These are phyloP conservation scores for Aspergillus hortae DNA, from an alignment of 2,329 filamentous ascomycete genomes.

Conservation along the genomic window DNA sequence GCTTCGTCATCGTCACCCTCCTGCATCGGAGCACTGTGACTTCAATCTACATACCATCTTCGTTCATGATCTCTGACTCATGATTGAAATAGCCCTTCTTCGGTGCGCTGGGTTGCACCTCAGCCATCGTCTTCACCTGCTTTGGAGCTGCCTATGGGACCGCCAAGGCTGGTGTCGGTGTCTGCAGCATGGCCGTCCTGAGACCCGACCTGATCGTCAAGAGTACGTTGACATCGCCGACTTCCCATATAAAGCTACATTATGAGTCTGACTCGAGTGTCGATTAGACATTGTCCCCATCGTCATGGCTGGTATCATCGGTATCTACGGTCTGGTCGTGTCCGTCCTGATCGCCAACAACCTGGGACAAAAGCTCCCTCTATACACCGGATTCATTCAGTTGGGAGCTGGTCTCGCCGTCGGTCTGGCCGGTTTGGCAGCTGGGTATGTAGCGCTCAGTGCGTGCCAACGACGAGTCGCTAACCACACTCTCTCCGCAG, in stretches of 20 bases:
- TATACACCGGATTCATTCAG: conserved; percentile 82
- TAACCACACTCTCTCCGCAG: conserved; percentile 31
- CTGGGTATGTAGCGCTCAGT: conserved; percentile 47
- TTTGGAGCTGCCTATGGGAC: conserved; percentile 97
- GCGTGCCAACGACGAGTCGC: neutral
- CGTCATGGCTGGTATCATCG: conserved; percentile 99
- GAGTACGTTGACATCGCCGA: conserved; percentile 62
- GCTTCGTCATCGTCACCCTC: conserved; percentile 11
- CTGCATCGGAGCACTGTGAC: conserved; percentile 6
- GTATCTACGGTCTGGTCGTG: conserved; percentile 92
- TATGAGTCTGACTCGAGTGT: conserved; percentile 13
- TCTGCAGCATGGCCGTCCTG: conserved; percentile 96
- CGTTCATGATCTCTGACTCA: conserved; percentile 12
- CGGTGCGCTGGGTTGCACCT: conserved; percentile 94
- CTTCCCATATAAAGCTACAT: neutral
- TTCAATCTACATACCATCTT: conserved; percentile 1
- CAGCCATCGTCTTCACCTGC: conserved; percentile 93
- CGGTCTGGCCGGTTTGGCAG: conserved; percentile 77
- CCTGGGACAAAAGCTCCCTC: conserved; percentile 66
- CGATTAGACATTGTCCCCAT: conserved; percentile 90
- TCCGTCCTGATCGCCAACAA: conserved; percentile 82
- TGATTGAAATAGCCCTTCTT: conserved; percentile 71
- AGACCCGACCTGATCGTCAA: conserved; percentile 98
- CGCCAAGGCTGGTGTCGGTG: conserved; percentile 98
- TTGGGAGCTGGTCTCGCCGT: conserved; percentile 78